Base-by-base conservation (phyloP, 305 asterid genomes). In the Ajuga reptans region DNA sequence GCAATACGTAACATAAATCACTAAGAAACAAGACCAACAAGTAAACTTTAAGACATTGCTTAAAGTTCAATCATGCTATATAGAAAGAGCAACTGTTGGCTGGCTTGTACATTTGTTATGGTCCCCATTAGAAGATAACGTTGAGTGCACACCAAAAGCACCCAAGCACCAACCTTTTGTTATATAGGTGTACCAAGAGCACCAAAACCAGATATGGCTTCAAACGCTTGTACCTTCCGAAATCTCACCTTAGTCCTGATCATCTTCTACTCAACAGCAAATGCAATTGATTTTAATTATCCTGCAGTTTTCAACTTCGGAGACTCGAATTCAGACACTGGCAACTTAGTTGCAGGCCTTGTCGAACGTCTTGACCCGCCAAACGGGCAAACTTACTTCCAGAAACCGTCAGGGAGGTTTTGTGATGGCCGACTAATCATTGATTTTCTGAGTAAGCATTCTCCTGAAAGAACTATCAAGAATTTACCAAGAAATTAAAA, bases 281-380 rank as follows among this genome's bases (percentile, higher is more conserved):
- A 3, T 68, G 75, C 98, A 64, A 47, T 88, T 24, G 92, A 89
- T 72, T 90, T 93, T 86, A 84, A 85, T 63, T 92, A 77, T 41
- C 96, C 96, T 1, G 96, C 96, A 11, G 92, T 90, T 56, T 87
- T 93, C 91, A 93, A 93, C 77, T 93, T 90, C n/a, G 99, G 99
- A 0, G 99, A 93, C 80, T 93, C 97, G 7, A 93, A 93, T 75
- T 93, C 99, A 9, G 97, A 93, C 81, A 93, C 99, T 0, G 96
- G 97, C 6, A 79, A 81, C 61, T 87, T 89, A n/a, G 83, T 90
- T 12, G 90, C 95, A 0, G 96, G 87, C 4, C 57, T 87, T 14
- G 94, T 79, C 3, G 87, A 81, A 0, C 52, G 36, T 45, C 89
- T 93, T 15, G 83, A 86, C 51, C 92, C 86, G 2, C 99, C 99